Percentiles rank a stretch among this genome's conserved stretches.
These are phyloP conservation scores for Gynostemma pentaphyllum DNA, from an alignment of 306 rosid species.

Conservation along the genomic window DNA sequence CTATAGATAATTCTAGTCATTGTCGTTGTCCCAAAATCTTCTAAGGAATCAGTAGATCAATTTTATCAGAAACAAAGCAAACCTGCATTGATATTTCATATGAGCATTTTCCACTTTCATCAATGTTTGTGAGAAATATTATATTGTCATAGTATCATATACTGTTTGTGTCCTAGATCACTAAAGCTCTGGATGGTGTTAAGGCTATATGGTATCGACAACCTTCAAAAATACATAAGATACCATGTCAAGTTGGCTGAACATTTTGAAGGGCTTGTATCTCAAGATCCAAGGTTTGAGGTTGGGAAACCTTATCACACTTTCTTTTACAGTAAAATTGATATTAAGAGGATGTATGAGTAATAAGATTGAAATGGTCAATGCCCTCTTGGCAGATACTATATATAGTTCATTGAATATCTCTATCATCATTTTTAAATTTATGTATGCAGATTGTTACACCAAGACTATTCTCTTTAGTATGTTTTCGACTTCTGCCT, in stretches of 20 bases:
- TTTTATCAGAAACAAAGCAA: neutral
- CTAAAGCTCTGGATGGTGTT: conserved; percentile 89
- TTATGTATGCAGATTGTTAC: conserved; percentile 36
- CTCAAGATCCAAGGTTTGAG: conserved; percentile 72
- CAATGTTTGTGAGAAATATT: conserved; percentile 1
- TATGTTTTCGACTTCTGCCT: conserved; percentile 74
- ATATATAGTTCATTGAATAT: neutral
- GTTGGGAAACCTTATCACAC: conserved; percentile 20
- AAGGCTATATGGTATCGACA: conserved; percentile 79
- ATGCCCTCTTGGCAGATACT: neutral
- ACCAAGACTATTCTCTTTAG: conserved; percentile 68
- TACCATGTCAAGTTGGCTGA: conserved; percentile 66
- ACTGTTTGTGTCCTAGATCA: conserved; percentile 36
- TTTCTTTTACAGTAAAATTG: neutral
- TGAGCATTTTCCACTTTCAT: neutral
- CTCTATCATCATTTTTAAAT: neutral
- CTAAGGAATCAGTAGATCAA: neutral
- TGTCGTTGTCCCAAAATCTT: neutral
- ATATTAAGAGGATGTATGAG: neutral
- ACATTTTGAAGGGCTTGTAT: conserved; percentile 50
- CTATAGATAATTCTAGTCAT: neutral
- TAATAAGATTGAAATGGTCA: neutral
- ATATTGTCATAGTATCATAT: conserved; percentile 2
- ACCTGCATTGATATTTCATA: neutral
- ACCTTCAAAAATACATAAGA: conserved; percentile 54